Base-by-base conservation (phyloP, 2,329 filamentous ascomycete species). In the Talaromyces sp. region DNA sequence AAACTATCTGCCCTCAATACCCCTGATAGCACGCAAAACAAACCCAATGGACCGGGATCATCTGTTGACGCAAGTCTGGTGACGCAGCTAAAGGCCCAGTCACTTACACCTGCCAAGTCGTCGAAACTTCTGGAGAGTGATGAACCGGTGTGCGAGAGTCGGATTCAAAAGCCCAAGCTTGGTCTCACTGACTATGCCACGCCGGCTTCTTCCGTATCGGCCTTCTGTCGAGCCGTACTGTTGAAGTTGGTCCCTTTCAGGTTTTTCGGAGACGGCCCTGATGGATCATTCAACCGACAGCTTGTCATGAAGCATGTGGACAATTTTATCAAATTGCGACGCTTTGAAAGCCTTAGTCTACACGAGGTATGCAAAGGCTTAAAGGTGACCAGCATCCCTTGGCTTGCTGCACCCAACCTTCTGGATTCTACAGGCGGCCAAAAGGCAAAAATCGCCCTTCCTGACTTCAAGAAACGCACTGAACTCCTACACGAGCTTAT, bases 401-500 rank as follows among this genome's bases (percentile, higher is more conserved):
- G 94, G 94, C 83, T 97, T 47, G 77, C 78, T 17, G 81, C 84
- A 30, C 81, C 82, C 1, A 62, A 69, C 13, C 45, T 57, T 17
- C 70, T 68, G 2, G 65, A 70, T 9, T 29, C 50, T 1, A 65
- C 70, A 11, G 40, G 36, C 20, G 43, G 47, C 19, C 39, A 36
- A 44, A 43, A 52, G 37, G 33, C 51, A 14, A 92, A 87, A 49
- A 77, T 88, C 45, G 88, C 88, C 54, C 77, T 80, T 54, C 86
- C 87, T 0, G 93, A 97, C 66, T 77, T 83, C 27, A 74, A 76
- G 6, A 97, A 97, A 71, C 86, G 92, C 10, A 78, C 76, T 22
- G 89, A 97, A 65, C 80, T 97, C 0, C 83, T 97, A 44, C 75
- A 86, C 48, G 94, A 99, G 69, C 86, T 97, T 52, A 65, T 97